Evolutionary conservation across 345 rosid species (phyloP), one percentile per base, ranked within the genome.

Genomic region (Excoecaria agallocha): DNA sequence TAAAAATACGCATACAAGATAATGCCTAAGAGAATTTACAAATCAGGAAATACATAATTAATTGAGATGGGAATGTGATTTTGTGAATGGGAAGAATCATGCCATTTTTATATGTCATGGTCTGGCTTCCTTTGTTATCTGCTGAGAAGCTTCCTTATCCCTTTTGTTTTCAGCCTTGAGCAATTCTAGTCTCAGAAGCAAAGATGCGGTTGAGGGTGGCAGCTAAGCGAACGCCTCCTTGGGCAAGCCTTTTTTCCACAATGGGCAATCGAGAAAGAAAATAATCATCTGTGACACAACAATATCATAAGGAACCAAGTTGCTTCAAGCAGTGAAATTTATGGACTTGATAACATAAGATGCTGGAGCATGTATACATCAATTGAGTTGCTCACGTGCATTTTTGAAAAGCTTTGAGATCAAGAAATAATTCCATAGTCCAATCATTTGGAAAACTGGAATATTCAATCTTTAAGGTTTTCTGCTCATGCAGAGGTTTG

Each of bases 231-330:
- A 92, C 79, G n/a, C 97, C 92, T 3, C 85, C 90, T 85, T 94
- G 96, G 16, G 98, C 98, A 54, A 92, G 86, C 77, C 95, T 87
- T 80, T 87, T 82, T 85, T 89, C 91, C 78, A 92, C 93, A 2
- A 92, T 12, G 12, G 98, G 98, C 80, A 91, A 78, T 61, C 96
- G 91, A 68, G 98, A 86, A 15, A 85, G 85, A 78, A 92, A 91
- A 83, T 89, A 92, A 39, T 85, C 95, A 74, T 94, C 97, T 90
- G 77, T 73, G 69, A 12, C 13, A 41, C 24, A 70, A 68, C 10
- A 58, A 59, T 22, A 74, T 65, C 57, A 71, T 61, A 41, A 19
- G 30, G 24, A 57, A 69, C 19, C 39, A 3, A 37, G 49, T 58
- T 54, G 24, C 7, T 43, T 55, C 1, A 50, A 65, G 41, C 0